A percentile compares a stretch with the other conserved stretches of the same genome.
phyloP scores from a whole-genome alignment of 192 early-diverging fungal genomes.

The Allomyces macrogynus region DNA sequence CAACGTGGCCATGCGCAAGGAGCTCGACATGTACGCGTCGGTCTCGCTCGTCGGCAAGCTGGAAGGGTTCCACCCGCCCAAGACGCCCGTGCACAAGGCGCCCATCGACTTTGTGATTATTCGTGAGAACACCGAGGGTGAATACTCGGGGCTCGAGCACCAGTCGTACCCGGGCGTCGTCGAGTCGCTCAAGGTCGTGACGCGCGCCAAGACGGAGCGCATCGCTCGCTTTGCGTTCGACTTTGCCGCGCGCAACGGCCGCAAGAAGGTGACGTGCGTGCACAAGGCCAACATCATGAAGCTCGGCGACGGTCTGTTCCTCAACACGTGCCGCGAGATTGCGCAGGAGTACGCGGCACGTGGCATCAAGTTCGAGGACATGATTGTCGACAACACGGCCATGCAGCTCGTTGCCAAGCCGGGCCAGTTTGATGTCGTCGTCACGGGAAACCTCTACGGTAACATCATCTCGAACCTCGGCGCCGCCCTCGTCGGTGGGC shows the following conservation, averaged over 20 bases:
- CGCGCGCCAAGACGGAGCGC: slow-evolving; percentile 89
- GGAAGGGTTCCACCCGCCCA: slow-evolving; percentile 32
- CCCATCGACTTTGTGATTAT: slow-evolving; percentile 96
- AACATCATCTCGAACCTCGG: slow-evolving; percentile 98
- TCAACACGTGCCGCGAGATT: slow-evolving; percentile 88
- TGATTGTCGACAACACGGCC: slow-evolving; percentile 99
- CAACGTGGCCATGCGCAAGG: slow-evolving; percentile 93
- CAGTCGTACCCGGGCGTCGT: slow-evolving; percentile 94
- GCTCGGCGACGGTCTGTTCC: slow-evolving; percentile 92
- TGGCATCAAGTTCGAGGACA: slow-evolving; percentile 86
- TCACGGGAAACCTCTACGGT: slow-evolving; percentile 98
- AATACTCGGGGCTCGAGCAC: slow-evolving; percentile 98
- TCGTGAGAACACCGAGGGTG: slow-evolving; percentile 99
- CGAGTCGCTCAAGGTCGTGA: slow-evolving; percentile 96
- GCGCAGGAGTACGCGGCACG: slow-evolving; percentile 73
- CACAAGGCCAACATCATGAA: slow-evolving; percentile 99
- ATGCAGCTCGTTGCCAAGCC: slow-evolving; percentile 99
- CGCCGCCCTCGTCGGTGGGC: slow-evolving; percentile 85
- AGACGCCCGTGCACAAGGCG: slow-evolving; percentile 55
- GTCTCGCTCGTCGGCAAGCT: slow-evolving; percentile 80
- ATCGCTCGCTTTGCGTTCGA: slow-evolving; percentile 98
- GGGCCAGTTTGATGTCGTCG: slow-evolving; percentile 97
- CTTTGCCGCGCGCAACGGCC: slow-evolving; percentile 88
- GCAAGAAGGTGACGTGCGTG: slow-evolving; percentile 95
- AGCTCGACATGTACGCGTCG: slow-evolving; percentile 96